Evolutionary conservation across 352 stramenopile species (phyloP), one percentile per base, ranked within the genome.

Genomic region (Phytophthora tubulina): DNA sequence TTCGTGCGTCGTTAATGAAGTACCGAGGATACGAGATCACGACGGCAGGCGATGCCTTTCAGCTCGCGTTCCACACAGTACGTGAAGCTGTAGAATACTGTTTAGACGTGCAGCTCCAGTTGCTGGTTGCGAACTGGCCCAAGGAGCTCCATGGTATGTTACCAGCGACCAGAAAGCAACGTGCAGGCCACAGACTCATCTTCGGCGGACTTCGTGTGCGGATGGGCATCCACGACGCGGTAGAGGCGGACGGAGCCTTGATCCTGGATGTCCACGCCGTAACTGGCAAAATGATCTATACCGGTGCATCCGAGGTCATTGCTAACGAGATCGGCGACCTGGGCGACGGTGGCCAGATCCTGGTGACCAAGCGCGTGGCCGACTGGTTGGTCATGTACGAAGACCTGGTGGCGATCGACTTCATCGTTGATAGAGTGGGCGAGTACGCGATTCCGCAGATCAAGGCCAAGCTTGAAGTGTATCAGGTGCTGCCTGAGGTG

Each of bases 11-110:
- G 1, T 62, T 90, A 32, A 79, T 83, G 59, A 87, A 85, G 50
- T 82, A 90, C 53, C 67, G 78, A 70, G 82, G 82, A 15, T 90
- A 90, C 42, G 82, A 90, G 57, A 89, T 90, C 55, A 90, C 82
- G 11, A 90, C 82, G 11, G 73, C 70, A 27, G 82, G 82, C 0
- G 82, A 90, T 36, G 70, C 82, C 10, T 90, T 90, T 42, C 82
- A 90, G 57, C 61, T 90, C n/a, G 82, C 82, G 21, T 90, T 90
- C 55, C 82, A 90, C 55, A 86, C 76, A 9, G 78, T 89, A 13
- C 72, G 72, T 0, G 82, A 90, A 63, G 82, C 82, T 27, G 80
- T 90, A 9, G 82, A 86, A 39, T 90, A 90, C 36, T 88, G 80
- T 38, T 63, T 90, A 55, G 80, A 89, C 31, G 79, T 90, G 17